Base-by-base conservation (phyloP, 257 asterid genomes). In the Echium plantagineum region DNA sequence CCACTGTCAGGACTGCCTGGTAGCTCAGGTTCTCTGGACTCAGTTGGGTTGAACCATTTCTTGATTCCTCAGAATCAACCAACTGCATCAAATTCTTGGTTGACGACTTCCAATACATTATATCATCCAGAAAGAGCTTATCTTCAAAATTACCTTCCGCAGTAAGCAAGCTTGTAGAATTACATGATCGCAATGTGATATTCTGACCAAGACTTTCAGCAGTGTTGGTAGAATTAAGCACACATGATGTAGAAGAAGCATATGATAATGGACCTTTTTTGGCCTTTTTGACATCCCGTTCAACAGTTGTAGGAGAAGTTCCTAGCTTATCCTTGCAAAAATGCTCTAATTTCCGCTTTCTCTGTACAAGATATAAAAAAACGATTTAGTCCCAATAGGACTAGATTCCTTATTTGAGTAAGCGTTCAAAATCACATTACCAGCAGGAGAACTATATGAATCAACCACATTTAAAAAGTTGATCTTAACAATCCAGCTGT, bases 331-430 rank as follows among this genome's bases (percentile, higher is more conserved):
- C 77, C 57, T 76, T 85, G 66, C 75, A 59, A 21, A 81, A 75
- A 62, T 76, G 85, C 75, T 77, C 79, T 48, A 88, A 81, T 74
- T 81, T 83, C 60, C 90, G 78, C 68, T 85, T 85, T 78, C 77
- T 78, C 95, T 88, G 82, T 60, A 63, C 65, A 66, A 59, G 22
- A 55, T 60, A 54, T 60, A 20, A 52, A 13, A n/a, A 7, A 47
- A 20, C 28, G 15, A 30, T 60, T 61, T 18, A n/a, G 58, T 56
- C 26, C 56, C 16, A 16, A 52, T 2, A 51, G 21, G 22, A 21
- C 59, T 35, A 5, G 20, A 60, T 61, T 28, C 17, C 10, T 21
- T 26, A 18, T 24, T 18, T 19, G 17, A 47, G 28, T 42, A 46
- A n/a, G n/a, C 2, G 17, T 13, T 12, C 17, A 42, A 13, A 24